Conservation (phyloP, 768 basidiomycete genomes). For the Neoboletus subvelutipes region DNA sequence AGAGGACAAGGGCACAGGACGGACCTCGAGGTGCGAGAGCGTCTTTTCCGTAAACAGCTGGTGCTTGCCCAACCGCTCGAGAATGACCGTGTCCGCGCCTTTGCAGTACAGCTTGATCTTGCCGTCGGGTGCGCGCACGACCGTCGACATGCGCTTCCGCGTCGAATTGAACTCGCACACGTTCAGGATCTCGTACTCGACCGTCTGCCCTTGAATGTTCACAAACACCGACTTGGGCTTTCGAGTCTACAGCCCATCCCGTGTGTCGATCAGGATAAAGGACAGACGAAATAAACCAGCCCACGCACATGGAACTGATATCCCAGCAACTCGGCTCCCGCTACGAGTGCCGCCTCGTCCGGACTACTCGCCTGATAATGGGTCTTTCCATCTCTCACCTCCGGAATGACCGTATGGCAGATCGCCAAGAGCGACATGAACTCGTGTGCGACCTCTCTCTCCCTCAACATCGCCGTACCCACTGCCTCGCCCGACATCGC, state of each 20-base stretch:
- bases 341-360: slow-evolving; percentile 94
- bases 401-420: slow-evolving; percentile 98
- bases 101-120: slow-evolving; percentile 95
- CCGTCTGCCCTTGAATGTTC: slow-evolving; percentile 64
- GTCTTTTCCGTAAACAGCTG: slow-evolving; percentile 88
- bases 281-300: neutral
- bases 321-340: slow-evolving; percentile 88
- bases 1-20: slow-evolving; percentile 2
- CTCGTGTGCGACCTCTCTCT: slow-evolving; percentile 61
- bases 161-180: slow-evolving; percentile 99
- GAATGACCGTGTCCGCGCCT: slow-evolving; percentile 96
- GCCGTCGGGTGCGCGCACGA: slow-evolving; percentile 84
- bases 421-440: slow-evolving; percentile 86
- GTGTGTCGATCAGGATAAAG: neutral
- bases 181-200: slow-evolving; percentile 90
- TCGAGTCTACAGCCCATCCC: slow-evolving; percentile 59
- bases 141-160: slow-evolving; percentile 95
- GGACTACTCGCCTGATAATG: slow-evolving; percentile 96
- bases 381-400: slow-evolving; percentile 84
- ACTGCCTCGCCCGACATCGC: neutral
- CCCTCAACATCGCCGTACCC: slow-evolving; percentile 9
- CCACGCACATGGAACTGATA: slow-evolving; percentile 88
- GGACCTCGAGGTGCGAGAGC: slow-evolving; percentile 84
- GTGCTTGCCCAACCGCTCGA: slow-evolving; percentile 85
- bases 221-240: slow-evolving; percentile 97